Base-by-base conservation (phyloP, 169 alveolate species). In the Plasmodium chabaudi region DNA sequence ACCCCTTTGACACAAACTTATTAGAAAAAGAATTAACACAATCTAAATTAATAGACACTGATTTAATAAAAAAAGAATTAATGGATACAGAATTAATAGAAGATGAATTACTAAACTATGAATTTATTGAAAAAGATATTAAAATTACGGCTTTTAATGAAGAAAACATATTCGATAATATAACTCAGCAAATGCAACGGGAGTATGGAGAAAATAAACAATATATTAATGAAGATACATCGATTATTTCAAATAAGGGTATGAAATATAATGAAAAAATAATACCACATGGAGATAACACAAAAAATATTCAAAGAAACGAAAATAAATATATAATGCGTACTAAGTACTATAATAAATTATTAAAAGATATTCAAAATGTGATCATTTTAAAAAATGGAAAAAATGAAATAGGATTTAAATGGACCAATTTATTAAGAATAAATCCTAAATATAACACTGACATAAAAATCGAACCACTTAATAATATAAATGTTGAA, bases 81-180 rank as follows among this genome's bases (percentile, higher is more conserved):
- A 75, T 75, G 77, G 75, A 75, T 12, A 75, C 77, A 21, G 88
- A 75, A 55, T 69, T 75, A 55, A 75, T 75, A 53, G 88, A 75
- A 75, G 51, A 63, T 9, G 77, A 75, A 12, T 12, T 75, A 15
- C 63, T 75, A 75, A 63, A 75, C 44, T 13, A 44, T 10, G 77
- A 75, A 46, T 56, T 61, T 21, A 21, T 57, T 17, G 88, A 75
- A 39, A 75, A 67, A 49, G 72, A 75, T 19, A 27, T 69, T 34
- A 75, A 63, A 55, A 17, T 21, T 9, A 55, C 34, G 46, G 4
- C 49, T 42, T 25, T 75, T 25, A 46, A 46, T 69, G 88, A 68
- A 46, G 73, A 74, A 60, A 63, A 34, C 0, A 39, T 61, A 72
- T n/a, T 72, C 9, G 87, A 72, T 7, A 17, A n/a, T 39, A 17